Conservation (phyloP, 176 grass and related monocot species). For the Saccharum officinarum region DNA sequence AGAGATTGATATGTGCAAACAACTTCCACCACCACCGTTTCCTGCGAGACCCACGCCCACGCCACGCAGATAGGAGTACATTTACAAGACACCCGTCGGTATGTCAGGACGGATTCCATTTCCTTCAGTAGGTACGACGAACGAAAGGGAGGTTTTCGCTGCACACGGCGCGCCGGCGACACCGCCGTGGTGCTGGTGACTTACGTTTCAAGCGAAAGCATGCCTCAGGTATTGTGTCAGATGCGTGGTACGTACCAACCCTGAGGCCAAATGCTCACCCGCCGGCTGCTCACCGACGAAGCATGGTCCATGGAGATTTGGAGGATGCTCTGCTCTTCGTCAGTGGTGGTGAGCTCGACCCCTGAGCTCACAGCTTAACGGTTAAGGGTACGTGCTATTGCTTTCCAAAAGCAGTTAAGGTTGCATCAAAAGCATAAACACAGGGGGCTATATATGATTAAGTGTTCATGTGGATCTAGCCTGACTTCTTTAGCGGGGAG, state of each 20-base stretch:
- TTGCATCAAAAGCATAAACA: constrained; percentile 32
- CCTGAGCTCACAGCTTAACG: neutral
- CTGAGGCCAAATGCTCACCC: constrained; percentile 41
- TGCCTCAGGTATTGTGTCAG: neutral
- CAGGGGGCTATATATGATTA: neutral
- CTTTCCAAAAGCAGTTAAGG: neutral
- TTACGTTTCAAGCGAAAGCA: constrained; percentile 50
- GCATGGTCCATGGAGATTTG: neutral
- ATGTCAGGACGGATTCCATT: neutral
- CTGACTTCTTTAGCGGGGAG: constrained; percentile 6
- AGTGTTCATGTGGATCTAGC: constrained; percentile 1
- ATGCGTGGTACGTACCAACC: constrained; percentile 18
- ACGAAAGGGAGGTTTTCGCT: constrained; percentile 11
- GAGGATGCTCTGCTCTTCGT: neutral
- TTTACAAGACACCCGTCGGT: neutral
- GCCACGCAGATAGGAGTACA: neutral
- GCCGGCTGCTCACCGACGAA: neutral
- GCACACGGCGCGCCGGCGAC: neutral
- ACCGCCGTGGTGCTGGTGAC: neutral
- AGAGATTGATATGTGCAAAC: constrained; percentile 36
- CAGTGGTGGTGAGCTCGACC: neutral
- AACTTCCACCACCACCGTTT: neutral
- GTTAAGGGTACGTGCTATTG: neutral
- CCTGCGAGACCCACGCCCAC: neutral
- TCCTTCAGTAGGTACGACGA: constrained; percentile 34